Percentiles rank a stretch among this genome's conserved stretches.
phyloP scores from a whole-genome alignment of 1,284 basidiomycete species.

The Heimioporus retisporus region DNA sequence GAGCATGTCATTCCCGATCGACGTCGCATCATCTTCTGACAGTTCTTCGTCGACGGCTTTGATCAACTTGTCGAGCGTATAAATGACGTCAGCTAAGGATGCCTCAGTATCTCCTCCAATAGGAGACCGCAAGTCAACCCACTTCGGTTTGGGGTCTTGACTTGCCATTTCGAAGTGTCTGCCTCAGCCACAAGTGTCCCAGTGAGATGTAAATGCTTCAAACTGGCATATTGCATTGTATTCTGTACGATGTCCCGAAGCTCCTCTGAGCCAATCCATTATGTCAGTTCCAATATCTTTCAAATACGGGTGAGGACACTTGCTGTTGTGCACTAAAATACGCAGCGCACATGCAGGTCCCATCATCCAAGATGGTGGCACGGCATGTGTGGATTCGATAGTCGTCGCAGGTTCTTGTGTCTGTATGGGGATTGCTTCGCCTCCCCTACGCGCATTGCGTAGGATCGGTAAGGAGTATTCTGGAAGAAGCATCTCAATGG shows the following conservation, averaged over 20 bases:
- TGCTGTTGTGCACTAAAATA: conserved; percentile 25
- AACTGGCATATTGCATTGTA: conserved; percentile 12
- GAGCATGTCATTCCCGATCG: too few species aligned
- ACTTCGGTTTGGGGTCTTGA: conserved; percentile 32
- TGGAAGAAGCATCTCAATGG: conserved; percentile 5
- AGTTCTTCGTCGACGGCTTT: conserved; percentile 1
- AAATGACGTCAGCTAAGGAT: neutral
- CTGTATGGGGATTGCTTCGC: neutral
- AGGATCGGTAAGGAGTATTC: neutral
- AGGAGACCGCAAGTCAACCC: neutral
- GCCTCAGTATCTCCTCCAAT: neutral
- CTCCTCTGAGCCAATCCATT: neutral
- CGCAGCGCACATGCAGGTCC: conserved; percentile 35
- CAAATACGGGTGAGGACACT: conserved; percentile 1
- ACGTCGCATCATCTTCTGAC: too few species aligned
- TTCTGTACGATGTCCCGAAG: neutral
- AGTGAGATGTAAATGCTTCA: conserved; percentile 28
- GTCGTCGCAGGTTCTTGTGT: neutral
- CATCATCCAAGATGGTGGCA: conserved; percentile 33
- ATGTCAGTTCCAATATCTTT: neutral
- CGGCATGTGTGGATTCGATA: neutral
- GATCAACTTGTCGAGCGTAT: neutral
- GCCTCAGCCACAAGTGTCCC: conserved; percentile 24
- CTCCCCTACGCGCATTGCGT: too few species aligned
- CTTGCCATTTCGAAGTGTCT: conserved; percentile 23